Evolutionary conservation across 2,329 filamentous ascomycete genomes (phyloP).

Genomic region (Arachnopeziza araneosa): DNA sequence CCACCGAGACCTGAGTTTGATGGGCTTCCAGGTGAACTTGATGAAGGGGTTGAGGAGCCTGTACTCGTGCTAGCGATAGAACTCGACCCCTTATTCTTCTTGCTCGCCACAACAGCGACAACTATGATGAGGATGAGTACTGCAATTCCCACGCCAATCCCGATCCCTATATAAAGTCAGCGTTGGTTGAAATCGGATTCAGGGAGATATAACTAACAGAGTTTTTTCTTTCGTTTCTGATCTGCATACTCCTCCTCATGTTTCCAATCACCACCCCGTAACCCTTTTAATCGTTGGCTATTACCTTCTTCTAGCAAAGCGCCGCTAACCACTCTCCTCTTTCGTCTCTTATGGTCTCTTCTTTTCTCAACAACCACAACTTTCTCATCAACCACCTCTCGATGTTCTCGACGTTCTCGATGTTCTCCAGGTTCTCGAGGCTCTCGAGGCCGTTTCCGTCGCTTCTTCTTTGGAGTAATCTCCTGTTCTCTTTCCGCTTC

Average conservation of each 20-base stretch:
- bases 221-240: conserved; percentile 49
- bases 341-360: conserved; percentile 29
- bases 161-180: conserved; percentile 5
- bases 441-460: conserved; percentile 19
- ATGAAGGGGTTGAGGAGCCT: conserved; percentile 10
- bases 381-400: conserved; percentile 21
- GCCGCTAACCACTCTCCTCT: conserved; percentile 62
- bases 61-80: conserved; percentile 13
- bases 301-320: conserved; percentile 64
- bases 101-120: conserved; percentile 59
- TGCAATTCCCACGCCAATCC: conserved; percentile 49
- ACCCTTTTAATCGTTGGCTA: conserved; percentile 46
- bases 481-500: conserved; percentile 16
- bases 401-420: conserved; percentile 19
- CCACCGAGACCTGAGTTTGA: conserved; percentile 44
- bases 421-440: conserved; percentile 19
- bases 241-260: conserved; percentile 5
- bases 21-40: conserved; percentile 17
- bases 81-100: conserved; percentile 45
- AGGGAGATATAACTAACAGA: conserved; percentile 42
- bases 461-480: conserved; percentile 20
- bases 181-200: conserved; percentile 8
- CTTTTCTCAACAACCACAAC: conserved; percentile 20
- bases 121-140: conserved; percentile 61
- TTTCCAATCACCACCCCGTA: conserved; percentile 44